Evolutionary conservation across 2,329 filamentous ascomycete species (phyloP).

Genomic region (Sordariomycetes sp.): DNA sequence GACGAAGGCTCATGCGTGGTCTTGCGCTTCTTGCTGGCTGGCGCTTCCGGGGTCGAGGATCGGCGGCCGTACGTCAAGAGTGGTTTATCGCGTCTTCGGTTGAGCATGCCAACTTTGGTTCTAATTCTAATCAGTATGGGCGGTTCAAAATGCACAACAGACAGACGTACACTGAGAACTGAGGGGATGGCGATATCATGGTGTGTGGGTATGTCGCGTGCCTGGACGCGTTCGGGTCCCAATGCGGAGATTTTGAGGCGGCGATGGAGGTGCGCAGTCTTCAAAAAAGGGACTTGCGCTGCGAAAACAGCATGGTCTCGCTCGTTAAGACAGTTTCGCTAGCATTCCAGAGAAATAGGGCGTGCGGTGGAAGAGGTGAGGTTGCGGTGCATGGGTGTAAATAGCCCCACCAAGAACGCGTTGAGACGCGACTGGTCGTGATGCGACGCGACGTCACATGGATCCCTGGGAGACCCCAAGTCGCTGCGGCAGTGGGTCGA

Average conservation of each 20-base stretch:
- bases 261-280: not conserved
- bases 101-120: slow-evolving; percentile 17
- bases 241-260: not conserved
- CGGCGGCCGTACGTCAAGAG: slow-evolving; percentile 31
- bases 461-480: not conserved
- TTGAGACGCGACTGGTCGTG: slow-evolving; percentile 8
- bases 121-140: slow-evolving; percentile 12
- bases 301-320: too few species aligned
- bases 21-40: slow-evolving; percentile 15
- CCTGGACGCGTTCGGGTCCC: not conserved
- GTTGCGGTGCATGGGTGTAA: not conserved
- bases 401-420: slow-evolving; percentile 12
- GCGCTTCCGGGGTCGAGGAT: slow-evolving; percentile 14
- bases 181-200: slow-evolving; percentile 15
- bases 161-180: slow-evolving; percentile 17
- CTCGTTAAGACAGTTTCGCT: too few species aligned
- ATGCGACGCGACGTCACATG: slow-evolving; percentile 11
- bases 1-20: not conserved
- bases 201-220: slow-evolving; percentile 1
- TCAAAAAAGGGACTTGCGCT: not conserved
- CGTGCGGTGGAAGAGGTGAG: not conserved
- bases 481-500: too few species aligned
- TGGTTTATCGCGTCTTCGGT: slow-evolving; percentile 19
- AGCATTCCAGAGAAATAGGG: not conserved
- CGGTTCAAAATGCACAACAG: not conserved